Evolutionary conservation across 345 rosid species (phyloP).

Genomic region (Populus nigra): DNA sequence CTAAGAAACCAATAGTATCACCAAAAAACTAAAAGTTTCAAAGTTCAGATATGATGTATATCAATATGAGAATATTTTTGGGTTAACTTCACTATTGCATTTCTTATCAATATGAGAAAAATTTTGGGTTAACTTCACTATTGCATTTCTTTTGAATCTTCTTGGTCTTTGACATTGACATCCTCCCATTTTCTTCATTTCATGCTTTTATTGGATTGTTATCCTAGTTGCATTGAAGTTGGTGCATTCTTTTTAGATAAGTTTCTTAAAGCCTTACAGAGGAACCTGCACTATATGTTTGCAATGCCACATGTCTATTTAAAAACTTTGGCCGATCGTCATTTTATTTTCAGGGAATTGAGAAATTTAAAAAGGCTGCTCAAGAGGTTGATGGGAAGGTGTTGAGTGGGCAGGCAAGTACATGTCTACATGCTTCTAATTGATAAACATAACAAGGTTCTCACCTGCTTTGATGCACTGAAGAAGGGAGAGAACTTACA

Average conservation of each 20-base stretch:
- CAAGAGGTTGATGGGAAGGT: conserved; percentile 71
- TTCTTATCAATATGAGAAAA: not conserved
- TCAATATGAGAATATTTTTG: not conserved
- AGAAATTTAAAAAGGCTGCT: conserved; percentile 86
- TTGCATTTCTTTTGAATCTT: not conserved
- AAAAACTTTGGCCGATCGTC: conserved; percentile 9
- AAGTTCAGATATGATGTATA: not conserved
- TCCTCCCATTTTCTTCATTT: not conserved
- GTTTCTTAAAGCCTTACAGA: not conserved
- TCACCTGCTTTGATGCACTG: conserved; percentile 1
- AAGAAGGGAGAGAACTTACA: not conserved
- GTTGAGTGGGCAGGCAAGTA: conserved; percentile 72
- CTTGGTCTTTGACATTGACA: not conserved
- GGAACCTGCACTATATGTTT: not conserved
- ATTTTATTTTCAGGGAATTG: conserved; percentile 67
- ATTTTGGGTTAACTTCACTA: not conserved
- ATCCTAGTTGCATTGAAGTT: not conserved
- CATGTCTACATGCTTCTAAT: not conserved
- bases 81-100: not conserved
- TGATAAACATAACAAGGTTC: not conserved
- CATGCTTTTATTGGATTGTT: not conserved
- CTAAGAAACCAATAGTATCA: no score
- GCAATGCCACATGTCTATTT: not conserved
- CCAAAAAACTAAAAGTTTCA: not conserved
- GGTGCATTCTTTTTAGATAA: not conserved